Conservation (phyloP, 202 grass and related monocot genomes). For the Zizania palustris region DNA sequence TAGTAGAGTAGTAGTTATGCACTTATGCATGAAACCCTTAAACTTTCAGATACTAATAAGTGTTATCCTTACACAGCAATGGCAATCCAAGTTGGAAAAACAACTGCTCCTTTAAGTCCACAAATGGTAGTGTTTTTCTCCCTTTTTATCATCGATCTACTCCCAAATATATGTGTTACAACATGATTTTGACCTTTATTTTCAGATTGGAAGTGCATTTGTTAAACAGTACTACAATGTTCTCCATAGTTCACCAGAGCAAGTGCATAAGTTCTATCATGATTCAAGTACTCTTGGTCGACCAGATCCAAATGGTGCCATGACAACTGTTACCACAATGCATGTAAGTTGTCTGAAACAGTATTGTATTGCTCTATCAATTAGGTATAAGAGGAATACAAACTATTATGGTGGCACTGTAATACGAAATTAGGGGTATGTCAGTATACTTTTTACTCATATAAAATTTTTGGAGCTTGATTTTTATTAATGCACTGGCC, state of each 20-base stretch:
- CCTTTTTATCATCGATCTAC: not conserved
- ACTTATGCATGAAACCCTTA: no score
- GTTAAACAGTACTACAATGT: conserved; percentile 78
- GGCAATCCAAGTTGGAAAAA: conserved; percentile 41
- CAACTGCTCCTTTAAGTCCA: conserved; percentile 23
- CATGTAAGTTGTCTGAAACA: conserved; percentile 50
- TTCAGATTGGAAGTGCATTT: conserved; percentile 80
- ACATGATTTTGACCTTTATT: conserved; percentile 8
- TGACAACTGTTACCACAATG: conserved; percentile 63
- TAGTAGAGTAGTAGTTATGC: no score
- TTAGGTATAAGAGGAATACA: conserved; percentile 7
- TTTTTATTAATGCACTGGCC: not conserved
- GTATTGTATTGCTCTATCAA: conserved; percentile 6
- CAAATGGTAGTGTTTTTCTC: conserved; percentile 44
- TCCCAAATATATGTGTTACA: not conserved
- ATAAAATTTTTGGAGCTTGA: not conserved
- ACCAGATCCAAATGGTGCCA: conserved; percentile 64
- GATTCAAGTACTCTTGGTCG: conserved; percentile 74
- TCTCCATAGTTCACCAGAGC: conserved; percentile 47
- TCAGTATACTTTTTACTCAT: not conserved
- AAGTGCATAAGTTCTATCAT: conserved; percentile 74
- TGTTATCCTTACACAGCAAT: conserved; percentile 44
- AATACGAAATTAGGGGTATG: not conserved
- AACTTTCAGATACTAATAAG: conserved; percentile 8
- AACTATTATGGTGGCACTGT: not conserved